Percentiles rank a stretch among this genome's conserved stretches.
Evolutionary conservation across 257 asterid genomes (phyloP).

Genomic region (Ligustrum vulgare): DNA sequence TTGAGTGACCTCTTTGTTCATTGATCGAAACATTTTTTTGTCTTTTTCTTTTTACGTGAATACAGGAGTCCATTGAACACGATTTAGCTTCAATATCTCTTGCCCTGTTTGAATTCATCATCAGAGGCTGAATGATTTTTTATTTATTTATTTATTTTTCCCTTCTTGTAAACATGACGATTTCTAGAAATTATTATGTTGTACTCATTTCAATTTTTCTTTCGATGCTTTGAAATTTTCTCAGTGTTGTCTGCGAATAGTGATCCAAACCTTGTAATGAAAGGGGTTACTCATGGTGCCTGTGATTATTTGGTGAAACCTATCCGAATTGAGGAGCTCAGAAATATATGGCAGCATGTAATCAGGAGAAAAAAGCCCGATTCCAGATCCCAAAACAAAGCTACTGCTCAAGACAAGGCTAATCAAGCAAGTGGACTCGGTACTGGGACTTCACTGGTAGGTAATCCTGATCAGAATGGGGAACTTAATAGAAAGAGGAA

Average conservation of each 20-base stretch:
- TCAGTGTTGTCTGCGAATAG: not conserved
- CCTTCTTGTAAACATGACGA: not conserved
- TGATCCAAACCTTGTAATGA: not conserved
- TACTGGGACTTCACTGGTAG: constrained; percentile 38
- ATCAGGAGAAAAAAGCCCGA: constrained; percentile 46
- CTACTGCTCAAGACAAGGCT: constrained; percentile 30
- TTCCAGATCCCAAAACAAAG: constrained; percentile 32
- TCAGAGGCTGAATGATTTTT: not conserved
- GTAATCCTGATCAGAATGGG: constrained; percentile 51
- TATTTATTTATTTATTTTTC: not conserved
- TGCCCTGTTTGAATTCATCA: not conserved
- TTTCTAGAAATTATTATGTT: not conserved
- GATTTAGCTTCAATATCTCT: not conserved
- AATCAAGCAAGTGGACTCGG: constrained; percentile 50
- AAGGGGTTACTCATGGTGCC: not conserved
- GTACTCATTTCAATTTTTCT: not conserved
- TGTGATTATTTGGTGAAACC: constrained; percentile 29
- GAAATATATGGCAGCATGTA: constrained; percentile 68
- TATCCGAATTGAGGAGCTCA: constrained; percentile 59
- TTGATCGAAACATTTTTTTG: not conserved
- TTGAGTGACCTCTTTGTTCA: not conserved
- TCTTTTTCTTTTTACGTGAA: constrained; percentile 1
- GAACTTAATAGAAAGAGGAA: constrained; percentile 48
- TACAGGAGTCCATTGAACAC: not conserved
- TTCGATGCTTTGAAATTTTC: constrained; percentile 2